Evolutionary conservation across 1,139 yeast species (phyloP), one percentile per base, ranked within the genome.

Genomic region (Saccharomyces hybrid): DNA sequence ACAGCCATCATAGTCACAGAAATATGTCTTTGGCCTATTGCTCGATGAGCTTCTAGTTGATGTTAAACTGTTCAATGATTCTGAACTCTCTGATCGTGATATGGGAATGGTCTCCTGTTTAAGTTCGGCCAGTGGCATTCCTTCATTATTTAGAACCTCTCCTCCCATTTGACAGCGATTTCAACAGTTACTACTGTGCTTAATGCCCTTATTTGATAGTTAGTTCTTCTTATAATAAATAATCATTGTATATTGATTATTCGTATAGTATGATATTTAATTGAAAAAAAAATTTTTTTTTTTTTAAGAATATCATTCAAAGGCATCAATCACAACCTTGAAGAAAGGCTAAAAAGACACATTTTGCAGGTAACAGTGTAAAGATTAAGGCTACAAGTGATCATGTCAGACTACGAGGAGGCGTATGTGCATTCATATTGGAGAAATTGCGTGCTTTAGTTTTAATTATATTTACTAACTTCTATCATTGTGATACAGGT

Each of bases 1-100:
- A 65, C 99, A 93, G 2, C 80, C 84, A 5, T 76, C 79, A 57
- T 75, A 78, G 31, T 79, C 79, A 68, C 96, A 89, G 3, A 69
- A 61, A 65, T 84, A 83, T 48, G 70, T 75, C 64, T 87, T 88
- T 0, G 81, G 75, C 57, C 87, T 73, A 27, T 77, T 71, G 32
- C 81, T 70, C 1, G 75, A 70, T 5, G 72, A 65, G 16, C 60
- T 50, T 23, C 59, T 46, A 6, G 49, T 11, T 32, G 63, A 60
- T 6, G 55, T 49, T 11, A 48, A 41, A 50, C 65, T 62, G 2
- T 58, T 50, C 26, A 56, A 46, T n/a, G 63, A 60, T 19, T 49
- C 46, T 5, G 55, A 31, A 54, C 50, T 48, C 8, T 34, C 11
- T 9, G 44, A 38, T 16, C 44, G 44, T 38, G 44, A 38, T 11